A percentile compares a stretch with the other conserved stretches of the same genome.
These are phyloP conservation scores for Sordariomycetes sp. DNA, from an alignment of 2,329 filamentous ascomycete species.

Conservation along the genomic window DNA sequence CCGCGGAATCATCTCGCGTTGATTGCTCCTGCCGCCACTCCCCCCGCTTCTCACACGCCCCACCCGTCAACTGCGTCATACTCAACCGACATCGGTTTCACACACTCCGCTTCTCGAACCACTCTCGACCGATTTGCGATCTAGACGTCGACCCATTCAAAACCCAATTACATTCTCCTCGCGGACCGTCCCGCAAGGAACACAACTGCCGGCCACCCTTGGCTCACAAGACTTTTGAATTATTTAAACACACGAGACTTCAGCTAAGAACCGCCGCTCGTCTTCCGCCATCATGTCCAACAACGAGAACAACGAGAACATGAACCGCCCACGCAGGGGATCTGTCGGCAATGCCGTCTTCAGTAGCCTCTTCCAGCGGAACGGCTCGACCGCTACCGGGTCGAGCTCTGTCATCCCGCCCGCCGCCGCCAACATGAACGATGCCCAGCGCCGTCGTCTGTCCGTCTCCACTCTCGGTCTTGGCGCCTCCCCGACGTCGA, in stretches of 20 bases:
- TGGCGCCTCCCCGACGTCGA: constrained; percentile 53
- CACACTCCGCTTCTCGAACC: constrained; percentile 4
- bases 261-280: not conserved
- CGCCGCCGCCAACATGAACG: constrained; percentile 31
- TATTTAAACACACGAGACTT: not conserved
- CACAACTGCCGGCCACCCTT: not conserved
- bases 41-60: not conserved
- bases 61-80: not conserved
- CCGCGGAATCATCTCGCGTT: not conserved
- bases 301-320: constrained; percentile 9
- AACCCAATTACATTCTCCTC: not conserved
- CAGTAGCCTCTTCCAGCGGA: constrained; percentile 48
- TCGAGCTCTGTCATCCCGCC: constrained; percentile 30
- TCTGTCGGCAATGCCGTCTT: constrained; percentile 47
- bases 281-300: not conserved
- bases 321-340: constrained; percentile 35
- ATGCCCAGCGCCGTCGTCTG: constrained; percentile 54
- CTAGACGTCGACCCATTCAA: constrained; percentile 1
- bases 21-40: not conserved
- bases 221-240: not conserved
- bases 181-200: not conserved
- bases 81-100: constrained; percentile 1
- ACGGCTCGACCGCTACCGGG: constrained; percentile 36
- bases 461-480: constrained; percentile 66
- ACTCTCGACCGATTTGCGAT: constrained; percentile 1